Conservation (phyloP, 495 filamentous ascomycete genomes). For the Trichoderma asperelloides region DNA sequence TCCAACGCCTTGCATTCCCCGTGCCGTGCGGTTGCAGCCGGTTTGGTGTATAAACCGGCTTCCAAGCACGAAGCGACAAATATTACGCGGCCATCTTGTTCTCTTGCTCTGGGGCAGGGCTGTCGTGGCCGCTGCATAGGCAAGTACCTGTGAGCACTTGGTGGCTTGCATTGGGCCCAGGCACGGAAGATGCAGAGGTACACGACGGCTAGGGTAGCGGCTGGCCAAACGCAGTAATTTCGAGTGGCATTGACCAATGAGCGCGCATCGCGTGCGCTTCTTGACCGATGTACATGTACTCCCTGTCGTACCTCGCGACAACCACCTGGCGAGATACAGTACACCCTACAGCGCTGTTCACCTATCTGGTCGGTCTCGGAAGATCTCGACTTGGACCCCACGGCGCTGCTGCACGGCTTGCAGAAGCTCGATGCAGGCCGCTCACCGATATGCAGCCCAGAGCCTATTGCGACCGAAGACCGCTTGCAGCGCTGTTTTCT, state of each 20-base stretch:
- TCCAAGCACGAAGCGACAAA: no score
- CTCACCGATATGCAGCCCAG: slow-evolving; percentile 1
- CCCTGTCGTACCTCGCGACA: background rate
- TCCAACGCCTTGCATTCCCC: background rate
- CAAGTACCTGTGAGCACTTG: background rate
- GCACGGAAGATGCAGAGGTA: no score
- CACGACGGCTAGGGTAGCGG: background rate
- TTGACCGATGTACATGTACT: background rate
- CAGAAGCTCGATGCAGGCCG: background rate
- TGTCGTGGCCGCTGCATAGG: no score
- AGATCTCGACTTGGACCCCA: background rate
- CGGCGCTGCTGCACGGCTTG: background rate
- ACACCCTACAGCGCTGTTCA: background rate
- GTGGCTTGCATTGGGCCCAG: background rate
- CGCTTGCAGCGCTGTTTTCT: background rate
- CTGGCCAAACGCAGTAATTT: background rate
- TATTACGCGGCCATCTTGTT: no score
- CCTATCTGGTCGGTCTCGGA: no score
- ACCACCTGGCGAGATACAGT: background rate
- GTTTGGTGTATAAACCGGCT: no score
- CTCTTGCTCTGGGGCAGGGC: background rate
- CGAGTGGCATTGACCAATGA: background rate
- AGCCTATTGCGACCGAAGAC: background rate
- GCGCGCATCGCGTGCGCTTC: background rate
- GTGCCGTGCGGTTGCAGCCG: background rate